These are phyloP conservation scores for Epichloe elymi DNA, from an alignment of 2,329 filamentous ascomycete genomes.

Conservation along the genomic window DNA sequence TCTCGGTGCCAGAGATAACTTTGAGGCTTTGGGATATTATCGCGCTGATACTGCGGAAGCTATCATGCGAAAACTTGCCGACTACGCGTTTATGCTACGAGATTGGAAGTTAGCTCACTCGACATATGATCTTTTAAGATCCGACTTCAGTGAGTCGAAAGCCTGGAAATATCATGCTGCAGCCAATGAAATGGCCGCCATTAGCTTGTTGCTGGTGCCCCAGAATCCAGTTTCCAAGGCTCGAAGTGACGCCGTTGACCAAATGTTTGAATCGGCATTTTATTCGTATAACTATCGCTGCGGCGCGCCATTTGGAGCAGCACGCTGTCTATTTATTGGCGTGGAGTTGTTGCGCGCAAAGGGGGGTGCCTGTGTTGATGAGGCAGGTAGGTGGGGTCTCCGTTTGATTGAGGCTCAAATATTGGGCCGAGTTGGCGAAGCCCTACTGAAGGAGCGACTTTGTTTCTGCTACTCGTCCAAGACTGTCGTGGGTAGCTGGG, in stretches of 20 bases:
- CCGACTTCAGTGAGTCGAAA: slow-evolving; percentile 89
- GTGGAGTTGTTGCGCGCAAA: slow-evolving; percentile 74
- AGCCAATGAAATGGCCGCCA: slow-evolving; percentile 85
- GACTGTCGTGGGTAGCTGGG: slow-evolving; percentile 49
- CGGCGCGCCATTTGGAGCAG: slow-evolving; percentile 62
- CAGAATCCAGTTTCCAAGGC: slow-evolving; percentile 60
- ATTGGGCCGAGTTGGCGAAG: slow-evolving; percentile 62
- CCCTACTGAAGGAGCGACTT: slow-evolving; percentile 73
- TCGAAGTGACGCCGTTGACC: slow-evolving; percentile 68
- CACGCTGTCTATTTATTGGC: slow-evolving; percentile 63
- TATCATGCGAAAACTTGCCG: slow-evolving; percentile 81
- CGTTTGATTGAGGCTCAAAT: slow-evolving; percentile 68
- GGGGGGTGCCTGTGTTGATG: slow-evolving; percentile 68
- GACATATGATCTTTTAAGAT: slow-evolving; percentile 79
- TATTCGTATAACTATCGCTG: slow-evolving; percentile 90
- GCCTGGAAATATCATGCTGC: slow-evolving; percentile 94
- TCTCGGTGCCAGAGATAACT: slow-evolving; percentile 49
- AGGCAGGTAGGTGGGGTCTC: slow-evolving; percentile 74
- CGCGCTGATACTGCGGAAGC: slow-evolving; percentile 74
- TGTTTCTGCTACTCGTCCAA: slow-evolving; percentile 73
- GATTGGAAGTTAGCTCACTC: slow-evolving; percentile 90
- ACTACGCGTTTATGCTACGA: slow-evolving; percentile 92
- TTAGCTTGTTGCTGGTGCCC: slow-evolving; percentile 69
- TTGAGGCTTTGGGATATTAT: slow-evolving; percentile 74
- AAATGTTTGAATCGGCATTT: slow-evolving; percentile 77